Base-by-base conservation (phyloP, 139 green algal genomes). In the Ettlia oleoabundans region DNA sequence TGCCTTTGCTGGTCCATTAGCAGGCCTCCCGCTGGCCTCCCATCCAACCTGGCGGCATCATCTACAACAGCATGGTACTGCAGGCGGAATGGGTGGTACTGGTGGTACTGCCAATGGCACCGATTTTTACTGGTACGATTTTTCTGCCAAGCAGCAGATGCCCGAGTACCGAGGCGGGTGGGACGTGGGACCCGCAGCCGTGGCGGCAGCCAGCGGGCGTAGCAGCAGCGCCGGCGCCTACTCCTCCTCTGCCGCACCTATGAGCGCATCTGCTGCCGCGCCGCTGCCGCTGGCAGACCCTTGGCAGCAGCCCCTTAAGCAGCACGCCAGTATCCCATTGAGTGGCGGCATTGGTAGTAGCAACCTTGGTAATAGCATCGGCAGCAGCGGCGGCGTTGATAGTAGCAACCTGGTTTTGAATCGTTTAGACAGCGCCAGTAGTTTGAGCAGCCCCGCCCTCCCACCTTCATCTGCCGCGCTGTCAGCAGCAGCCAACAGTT, bases 161-260 rank as follows among this genome's bases (percentile, higher is more conserved):
- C 70, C 70, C 30, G 69, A 58, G 6, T 77, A 77, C 43, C 4
- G 30, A 8, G 70, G 70, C n/a, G 70, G 70, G n/a, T 77, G 42
- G 70, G 70, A 77, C 18, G n/a, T 42, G 10, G 70, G 70, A 2
- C 70, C 70, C 4, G 70, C 43, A 21, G 19, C 41, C 5, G 10
- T 28, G 22, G 9, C 64, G 33, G 30, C 33, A n/a, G 32, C 64
- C 6, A 41, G 2, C 47, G 47, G 47, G 47, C 47, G 15, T 15
- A 10, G 15, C 47, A 15, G 47, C 47, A 58, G 47, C 47, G 15
- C 47, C 47, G 47, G 13, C 15, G 47, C 47, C 47, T 10, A 10
- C 47, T 58, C 47, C 47, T 24, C n/a, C 47, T 24, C 47, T 58
- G 47, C 15, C 15, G 47, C 47, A 58, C 13, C 10, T 15, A 10